Percentiles rank a stretch among this genome's conserved stretches.
Evolutionary conservation across 2,329 filamentous ascomycete species (phyloP).

Genomic region (Arthrobotrys musiformis): DNA sequence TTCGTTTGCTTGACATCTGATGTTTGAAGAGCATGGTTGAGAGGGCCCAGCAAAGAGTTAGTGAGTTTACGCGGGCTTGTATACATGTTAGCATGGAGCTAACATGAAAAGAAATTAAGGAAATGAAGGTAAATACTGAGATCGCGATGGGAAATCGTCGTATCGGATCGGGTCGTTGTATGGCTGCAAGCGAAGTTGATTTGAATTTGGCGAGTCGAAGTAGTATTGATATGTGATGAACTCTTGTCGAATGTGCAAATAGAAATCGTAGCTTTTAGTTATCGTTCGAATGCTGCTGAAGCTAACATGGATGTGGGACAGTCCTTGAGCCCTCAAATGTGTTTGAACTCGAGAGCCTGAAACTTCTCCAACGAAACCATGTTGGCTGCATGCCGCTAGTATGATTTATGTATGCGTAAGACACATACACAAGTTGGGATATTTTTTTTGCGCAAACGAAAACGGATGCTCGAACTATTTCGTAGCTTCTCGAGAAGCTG

Average conservation of each 20-base stretch:
- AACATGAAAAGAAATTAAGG: constrained; percentile 31
- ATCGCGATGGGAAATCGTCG: constrained; percentile 17
- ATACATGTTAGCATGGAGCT: constrained; percentile 54
- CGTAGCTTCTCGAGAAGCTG: constrained; percentile 26
- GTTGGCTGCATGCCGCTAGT: constrained; percentile 37
- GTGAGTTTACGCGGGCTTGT: constrained; percentile 49
- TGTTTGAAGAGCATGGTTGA: constrained; percentile 5
- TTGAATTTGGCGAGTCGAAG: background rate
- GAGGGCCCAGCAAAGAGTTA: constrained; percentile 19
- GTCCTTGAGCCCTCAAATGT: constrained; percentile 50
- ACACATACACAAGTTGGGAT: constrained; percentile 13
- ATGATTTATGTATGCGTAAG: constrained; percentile 1
- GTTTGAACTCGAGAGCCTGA: constrained; percentile 53
- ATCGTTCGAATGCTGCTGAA: constrained; percentile 22
- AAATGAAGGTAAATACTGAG: constrained; percentile 46
- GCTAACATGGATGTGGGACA: constrained; percentile 47
- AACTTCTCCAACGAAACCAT: constrained; percentile 40
- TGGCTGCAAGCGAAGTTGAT: background rate
- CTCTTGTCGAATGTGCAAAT: constrained; percentile 16
- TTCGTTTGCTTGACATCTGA: constrained; percentile 9
- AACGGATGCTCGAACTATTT: constrained; percentile 14
- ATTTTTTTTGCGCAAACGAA: constrained; percentile 8
- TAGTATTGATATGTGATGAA: background rate
- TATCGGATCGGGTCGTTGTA: background rate
- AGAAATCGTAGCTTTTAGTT: background rate